Conservation (phyloP, 352 stramenopile genomes). For the Phytophthora pluvialis region DNA sequence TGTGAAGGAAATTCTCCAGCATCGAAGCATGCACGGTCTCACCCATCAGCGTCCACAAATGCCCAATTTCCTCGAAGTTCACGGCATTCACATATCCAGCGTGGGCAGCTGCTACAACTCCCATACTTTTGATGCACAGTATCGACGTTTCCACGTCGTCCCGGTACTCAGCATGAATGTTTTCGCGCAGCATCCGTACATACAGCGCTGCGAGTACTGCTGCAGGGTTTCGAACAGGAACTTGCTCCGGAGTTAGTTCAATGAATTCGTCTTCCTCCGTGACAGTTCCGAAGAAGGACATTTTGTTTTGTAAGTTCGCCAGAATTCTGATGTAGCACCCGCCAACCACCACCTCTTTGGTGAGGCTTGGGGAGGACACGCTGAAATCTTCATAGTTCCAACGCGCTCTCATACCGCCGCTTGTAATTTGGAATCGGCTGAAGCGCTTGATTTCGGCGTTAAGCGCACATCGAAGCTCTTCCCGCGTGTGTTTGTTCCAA, state of each 20-base stretch:
- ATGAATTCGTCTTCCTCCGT: conserved; percentile 63
- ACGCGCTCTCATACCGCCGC: conserved; percentile 72
- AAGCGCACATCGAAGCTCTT: conserved; percentile 89
- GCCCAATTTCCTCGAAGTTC: conserved; percentile 75
- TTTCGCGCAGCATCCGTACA: conserved; percentile 78
- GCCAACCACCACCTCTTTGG: conserved; percentile 87
- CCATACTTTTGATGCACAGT: conserved; percentile 65
- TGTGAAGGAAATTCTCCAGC: conserved; percentile 61
- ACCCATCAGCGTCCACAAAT: conserved; percentile 67
- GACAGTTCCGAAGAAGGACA: conserved; percentile 56
- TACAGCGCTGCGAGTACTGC: conserved; percentile 67
- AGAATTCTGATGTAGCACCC: conserved; percentile 90
- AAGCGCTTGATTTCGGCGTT: conserved; percentile 87
- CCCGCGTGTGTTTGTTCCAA: conserved; percentile 92
- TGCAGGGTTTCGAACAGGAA: conserved; percentile 61
- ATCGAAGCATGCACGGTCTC: conserved; percentile 70
- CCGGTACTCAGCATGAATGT: conserved; percentile 69
- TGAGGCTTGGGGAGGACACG: conserved; percentile 91
- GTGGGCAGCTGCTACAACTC: conserved; percentile 67
- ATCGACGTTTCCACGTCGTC: conserved; percentile 70
- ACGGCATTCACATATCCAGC: conserved; percentile 39
- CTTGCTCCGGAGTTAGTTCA: conserved; percentile 52
- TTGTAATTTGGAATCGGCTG: conserved; percentile 72
- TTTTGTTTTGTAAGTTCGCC: conserved; percentile 47
- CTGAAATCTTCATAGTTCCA: conserved; percentile 98